Evolutionary conservation across 306 rosid species (phyloP), one percentile per base, ranked within the genome.

Genomic region (Betula pendula): DNA sequence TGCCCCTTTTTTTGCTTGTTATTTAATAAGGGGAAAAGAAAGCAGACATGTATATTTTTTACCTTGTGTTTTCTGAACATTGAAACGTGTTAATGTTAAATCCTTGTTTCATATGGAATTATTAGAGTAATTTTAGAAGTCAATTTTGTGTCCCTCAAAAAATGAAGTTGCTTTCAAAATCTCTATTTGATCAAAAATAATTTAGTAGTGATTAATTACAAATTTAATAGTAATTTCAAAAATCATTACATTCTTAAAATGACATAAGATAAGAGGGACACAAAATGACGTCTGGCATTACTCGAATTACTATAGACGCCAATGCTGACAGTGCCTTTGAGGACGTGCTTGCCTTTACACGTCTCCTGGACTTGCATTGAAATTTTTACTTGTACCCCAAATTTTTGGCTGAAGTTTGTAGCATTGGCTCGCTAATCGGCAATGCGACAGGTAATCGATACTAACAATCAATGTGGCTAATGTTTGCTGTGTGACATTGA

Each of bases 11-110:
- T 81, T 80, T 22, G 8, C 44, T 33, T 73, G 79, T 85, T 81
- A 24, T 81, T 75, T 71, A 88, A 88, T 89, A 87, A 90, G 87
- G 90, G 91, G 90, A 79, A 77, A 79, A 82, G 80, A 79, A 72
- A 83, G 84, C 80, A 81, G 85, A 75, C 82, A 25, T 89, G 94
- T 88, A 84, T 78, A 87, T 79, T 86, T 84, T 85, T 82, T 45
- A 45, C 76, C 70, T 77, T 68, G 75, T 73, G 60, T 72, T 87
- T 85, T 19, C 44, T 53, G 72, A 78, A 86, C 80, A 63, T 67
- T 81, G 74, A 79, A 79, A 35, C 80, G 88, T 88, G 40, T 87
- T 76, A 75, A 68, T 77, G 82, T 79, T 75, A 15, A 38, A 31
- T 66, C 38, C 48, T 45, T 73, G 47, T 80, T 84, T 68, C 83